Base-by-base conservation (phyloP, 257 asterid genomes). In the Salvia hispanica region DNA sequence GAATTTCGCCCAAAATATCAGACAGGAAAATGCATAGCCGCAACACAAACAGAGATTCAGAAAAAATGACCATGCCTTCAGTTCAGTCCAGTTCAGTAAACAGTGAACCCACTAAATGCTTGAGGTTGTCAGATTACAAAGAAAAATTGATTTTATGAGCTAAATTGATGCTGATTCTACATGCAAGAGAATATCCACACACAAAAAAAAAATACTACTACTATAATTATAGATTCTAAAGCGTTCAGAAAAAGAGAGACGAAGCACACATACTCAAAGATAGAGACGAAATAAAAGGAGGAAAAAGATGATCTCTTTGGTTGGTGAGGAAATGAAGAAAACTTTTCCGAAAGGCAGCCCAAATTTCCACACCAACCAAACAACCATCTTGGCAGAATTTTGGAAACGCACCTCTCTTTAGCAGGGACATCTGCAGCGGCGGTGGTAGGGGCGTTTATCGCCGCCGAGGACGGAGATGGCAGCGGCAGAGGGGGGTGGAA, bases 371-470 rank as follows among this genome's bases (percentile, higher is more conserved):
- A 51, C 56, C 56, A 51, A 51, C 28, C 56, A 51, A 51, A 51
- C 56, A 16, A 51, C 56, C 33, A 14, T 50, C 25, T 48, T 48
- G 10, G 2, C 43, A 39, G 8, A 39, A 50, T 8, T n/a, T 2
- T 8, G 54, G 28, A 64, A 15, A 62, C 59, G 31, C 18, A 81
- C 95, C 92, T 84, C 51, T 77, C 87, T 61, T 84, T 86, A 45
- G 81, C 76, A 37, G 79, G 58, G 12, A 57, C 76, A 13, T 62
- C 52, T 11, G 81, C 69, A 33, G 78, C 33, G 9, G 78, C 28
- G 11, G 52, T 65, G 14, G 66, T 45, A 43, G 79, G 42, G 6
- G 48, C 48, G 36, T 16, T 36, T 0, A 46, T 55, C 71, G 34
- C 31, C 31, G 31, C 31, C 31, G 31, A 25, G 6, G 58, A 73